Base-by-base conservation (phyloP, 768 basidiomycete genomes). In the Phlegmacium glaucopus region DNA sequence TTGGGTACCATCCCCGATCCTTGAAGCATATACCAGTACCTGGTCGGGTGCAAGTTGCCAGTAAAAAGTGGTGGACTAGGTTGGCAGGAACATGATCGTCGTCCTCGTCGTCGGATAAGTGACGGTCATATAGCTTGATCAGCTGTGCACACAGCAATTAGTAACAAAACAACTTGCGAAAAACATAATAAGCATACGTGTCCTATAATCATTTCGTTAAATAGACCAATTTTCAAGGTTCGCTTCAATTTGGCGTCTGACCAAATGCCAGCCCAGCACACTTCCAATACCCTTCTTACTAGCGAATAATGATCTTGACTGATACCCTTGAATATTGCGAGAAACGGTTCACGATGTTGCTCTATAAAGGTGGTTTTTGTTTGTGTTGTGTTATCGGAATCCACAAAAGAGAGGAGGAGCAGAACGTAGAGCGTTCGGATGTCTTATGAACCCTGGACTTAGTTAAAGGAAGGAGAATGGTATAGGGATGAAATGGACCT, bases 1-100 rank as follows among this genome's bases (percentile, higher is more conserved):
- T 82, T 4, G 82, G 82, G 56, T 96, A 97, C 94, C 94, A 97
- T 2, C 94, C 94, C 7, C 80, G 76, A 57, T 94, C 91, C 43
- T 72, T 80, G 68, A 95, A 96, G 59, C 94, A 97, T 11, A 96
- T 74, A 0, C 94, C 94, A 10, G 73, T 67, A 0, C 94, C 93
- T 0, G 90, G 88, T 18, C 79, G 80, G 0, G 89, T 87, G 56
- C 87, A 89, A 26, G 92, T 80, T 2, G 86, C 87, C 22, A 94
- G 77, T 9, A 96, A 69, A 64, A 96, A 97, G 56, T 94, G 91
- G 50, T 92, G 89, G 0, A 79, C 83, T 4, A 95, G 74, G 53
- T 94, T 85, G 1, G 87, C 91, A 9, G 83, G 85, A 15, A 83
- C 64, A 38, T 82, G 69, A 12, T 82, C 80, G 3, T 69, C 61